Evolutionary conservation across 1,284 basidiomycete species (phyloP).

Genomic region (Pseudomicrostroma phylloplanum): DNA sequence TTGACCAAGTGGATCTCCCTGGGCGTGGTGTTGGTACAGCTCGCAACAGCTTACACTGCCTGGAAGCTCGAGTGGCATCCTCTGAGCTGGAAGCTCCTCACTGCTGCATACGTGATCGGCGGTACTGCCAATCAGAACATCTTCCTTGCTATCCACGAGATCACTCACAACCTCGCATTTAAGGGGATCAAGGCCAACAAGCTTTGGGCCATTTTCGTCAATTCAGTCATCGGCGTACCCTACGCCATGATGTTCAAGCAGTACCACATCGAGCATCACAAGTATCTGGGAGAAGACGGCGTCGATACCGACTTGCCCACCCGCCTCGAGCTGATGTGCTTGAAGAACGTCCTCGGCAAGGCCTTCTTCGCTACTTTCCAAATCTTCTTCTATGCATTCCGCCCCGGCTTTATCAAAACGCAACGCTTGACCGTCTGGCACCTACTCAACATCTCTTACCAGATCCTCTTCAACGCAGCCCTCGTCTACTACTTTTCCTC

Average conservation of each 20-base stretch:
- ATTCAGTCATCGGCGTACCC: constrained; percentile 85
- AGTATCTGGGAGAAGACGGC: constrained; percentile 89
- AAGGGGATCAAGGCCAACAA: constrained; percentile 76
- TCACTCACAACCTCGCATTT: constrained; percentile 96
- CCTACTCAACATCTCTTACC: constrained; percentile 65
- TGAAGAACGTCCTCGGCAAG: constrained; percentile 94
- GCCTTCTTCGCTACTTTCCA: constrained; percentile 98
- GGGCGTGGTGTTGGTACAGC: constrained; percentile 70
- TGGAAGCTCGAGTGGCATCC: constrained; percentile 62
- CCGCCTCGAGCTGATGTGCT: constrained; percentile 69
- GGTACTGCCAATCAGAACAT: constrained; percentile 95
- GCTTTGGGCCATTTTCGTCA: constrained; percentile 78
- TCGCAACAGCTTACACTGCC: constrained; percentile 60
- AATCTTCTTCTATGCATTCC: constrained; percentile 93
- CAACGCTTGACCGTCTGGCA: constrained; percentile 82
- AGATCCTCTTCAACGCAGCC: constrained; percentile 67
- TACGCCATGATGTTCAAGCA: constrained; percentile 94
- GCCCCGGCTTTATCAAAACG: constrained; percentile 84
- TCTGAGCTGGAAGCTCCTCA: constrained; percentile 66
- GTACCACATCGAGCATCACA: constrained; percentile 81
- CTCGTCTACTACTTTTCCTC: constrained; percentile 38
- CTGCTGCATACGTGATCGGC: constrained; percentile 77
- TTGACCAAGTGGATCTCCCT: constrained; percentile 81
- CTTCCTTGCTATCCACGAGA: constrained; percentile 96
- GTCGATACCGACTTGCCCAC: constrained; percentile 93